phyloP scores from a whole-genome alignment of 441 rosid genomes.

The Populus hybrid region DNA sequence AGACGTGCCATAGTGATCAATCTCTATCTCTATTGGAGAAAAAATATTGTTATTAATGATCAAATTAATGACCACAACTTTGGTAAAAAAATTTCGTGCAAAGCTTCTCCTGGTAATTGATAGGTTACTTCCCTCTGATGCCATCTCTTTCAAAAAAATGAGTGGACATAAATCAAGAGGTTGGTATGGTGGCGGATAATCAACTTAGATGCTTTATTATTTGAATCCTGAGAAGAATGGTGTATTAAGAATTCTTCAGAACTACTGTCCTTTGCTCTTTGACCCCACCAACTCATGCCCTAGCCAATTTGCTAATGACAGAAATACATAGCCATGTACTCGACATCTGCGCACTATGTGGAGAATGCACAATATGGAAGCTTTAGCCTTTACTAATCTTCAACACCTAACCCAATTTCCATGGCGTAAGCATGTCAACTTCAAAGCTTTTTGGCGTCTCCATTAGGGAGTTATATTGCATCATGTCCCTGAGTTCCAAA shows the following conservation, averaged over 20 bases:
- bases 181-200: constrained; percentile 2
- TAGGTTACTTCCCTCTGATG: constrained; percentile 16
- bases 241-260: constrained; percentile 16
- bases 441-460: constrained; percentile 31
- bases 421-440: constrained; percentile 31
- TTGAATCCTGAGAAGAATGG: background rate
- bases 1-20: constrained; percentile 31
- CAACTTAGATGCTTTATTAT: background rate
- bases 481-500: too few species aligned
- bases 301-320: constrained; percentile 22
- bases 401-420: constrained; percentile 22
- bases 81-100: constrained; percentile 1
- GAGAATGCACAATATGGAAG: constrained; percentile 17
- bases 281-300: constrained; percentile 15
- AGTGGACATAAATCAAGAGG: constrained; percentile 16
- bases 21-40: constrained; percentile 22
- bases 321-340: constrained; percentile 9
- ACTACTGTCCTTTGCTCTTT: constrained; percentile 9
- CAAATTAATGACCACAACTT: background rate
- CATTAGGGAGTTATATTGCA: constrained; percentile 13
- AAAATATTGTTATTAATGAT: background rate
- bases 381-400: constrained; percentile 25
- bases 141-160: background rate
- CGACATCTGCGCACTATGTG: constrained; percentile 17
- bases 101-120: constrained; percentile 9